Percentiles rank a stretch among this genome's conserved stretches.
phyloP scores from a whole-genome alignment of 352 stramenopile genomes.

The Phytopythium kandeliae region DNA sequence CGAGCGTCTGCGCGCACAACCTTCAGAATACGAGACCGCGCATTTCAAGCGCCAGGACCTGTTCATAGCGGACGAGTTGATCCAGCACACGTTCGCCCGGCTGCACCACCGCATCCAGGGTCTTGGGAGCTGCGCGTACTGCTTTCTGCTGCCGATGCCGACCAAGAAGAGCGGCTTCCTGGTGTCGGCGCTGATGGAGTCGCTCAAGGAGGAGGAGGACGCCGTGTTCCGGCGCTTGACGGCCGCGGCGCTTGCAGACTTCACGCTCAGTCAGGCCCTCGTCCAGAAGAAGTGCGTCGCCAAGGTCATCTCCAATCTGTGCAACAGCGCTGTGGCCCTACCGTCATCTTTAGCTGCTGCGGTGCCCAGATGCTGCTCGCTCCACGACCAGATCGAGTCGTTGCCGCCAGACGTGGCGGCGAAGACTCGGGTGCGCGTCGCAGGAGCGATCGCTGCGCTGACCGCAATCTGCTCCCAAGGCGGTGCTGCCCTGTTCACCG shows the following conservation, averaged over 20 bases:
- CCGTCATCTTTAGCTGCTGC: neutral
- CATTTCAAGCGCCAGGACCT: constrained; percentile 81
- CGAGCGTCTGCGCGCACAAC: constrained; percentile 19
- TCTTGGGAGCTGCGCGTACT: constrained; percentile 55
- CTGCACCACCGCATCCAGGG: constrained; percentile 57
- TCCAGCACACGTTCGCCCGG: constrained; percentile 47
- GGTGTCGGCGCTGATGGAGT: constrained; percentile 74
- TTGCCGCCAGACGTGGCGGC: constrained; percentile 19
- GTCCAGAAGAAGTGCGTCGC: constrained; percentile 63
- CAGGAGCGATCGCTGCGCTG: constrained; percentile 38
- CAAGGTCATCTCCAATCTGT: constrained; percentile 80
- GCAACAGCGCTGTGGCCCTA: constrained; percentile 36
- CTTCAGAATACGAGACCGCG: constrained; percentile 46
- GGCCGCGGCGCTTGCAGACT: constrained; percentile 45
- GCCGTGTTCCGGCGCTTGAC: constrained; percentile 36
- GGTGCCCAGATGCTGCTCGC: neutral
- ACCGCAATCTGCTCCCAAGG: constrained; percentile 28
- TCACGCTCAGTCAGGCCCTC: constrained; percentile 41
- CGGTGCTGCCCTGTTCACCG: constrained; percentile 26
- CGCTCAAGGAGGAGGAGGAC: constrained; percentile 59
- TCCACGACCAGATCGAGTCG: neutral
- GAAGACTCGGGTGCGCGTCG: constrained; percentile 29
- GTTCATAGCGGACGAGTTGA: constrained; percentile 66
- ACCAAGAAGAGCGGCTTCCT: constrained; percentile 73
- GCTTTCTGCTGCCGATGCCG: constrained; percentile 42